Evolutionary conservation across 2,329 filamentous ascomycete species (phyloP), one percentile per base, ranked within the genome.

Genomic region (Paecilomyces niveus): DNA sequence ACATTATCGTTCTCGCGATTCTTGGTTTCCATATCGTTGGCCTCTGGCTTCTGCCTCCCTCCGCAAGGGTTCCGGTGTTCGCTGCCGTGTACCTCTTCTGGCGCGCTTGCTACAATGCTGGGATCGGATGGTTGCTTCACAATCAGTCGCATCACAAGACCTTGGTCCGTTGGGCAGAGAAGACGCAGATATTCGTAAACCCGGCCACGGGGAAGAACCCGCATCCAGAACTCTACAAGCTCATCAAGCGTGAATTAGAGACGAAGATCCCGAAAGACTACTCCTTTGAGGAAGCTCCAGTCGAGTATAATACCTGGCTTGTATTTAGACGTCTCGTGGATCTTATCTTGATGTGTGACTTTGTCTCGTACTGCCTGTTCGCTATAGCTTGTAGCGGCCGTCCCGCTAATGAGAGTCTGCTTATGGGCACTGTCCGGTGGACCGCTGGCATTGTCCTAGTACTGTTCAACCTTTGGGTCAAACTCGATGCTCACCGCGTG

Each of bases 301-400:
- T 97, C 73, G 94, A 99, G 82, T 99, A 97, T 83, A 99, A 99
- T 78, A 96, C 94, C 50, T 99, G 94, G 94, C 84, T 99, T 58
- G 85, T 97, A 65, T 99, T 99, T 79, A 88, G 94, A 66, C 88
- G 94, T 67, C 85, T 97, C 32, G 94, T 97, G 71, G 94, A 99
- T 78, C 79, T 99, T 73, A 97, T 97, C 72, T 81, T 99, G 70
- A 96, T 99, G 92, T 97, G 92, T 81, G 94, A 99, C 78, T 99
- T 99, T 74, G 87, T 89, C 63, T 96, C 93, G 54, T 99, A 97
- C 81, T 94, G 90, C 75, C 85, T 97, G 59, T 99, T 97, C 78
- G 93, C 94, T 65, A 85, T 96, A 67, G 89, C 93, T 60, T 97
- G 92, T 75, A 88, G 86, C 62, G 85, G 87, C 70, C 86, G 83